Base-by-base conservation (phyloP, 2,329 filamentous ascomycete species). In the Calonectria pseudoturangicola region DNA sequence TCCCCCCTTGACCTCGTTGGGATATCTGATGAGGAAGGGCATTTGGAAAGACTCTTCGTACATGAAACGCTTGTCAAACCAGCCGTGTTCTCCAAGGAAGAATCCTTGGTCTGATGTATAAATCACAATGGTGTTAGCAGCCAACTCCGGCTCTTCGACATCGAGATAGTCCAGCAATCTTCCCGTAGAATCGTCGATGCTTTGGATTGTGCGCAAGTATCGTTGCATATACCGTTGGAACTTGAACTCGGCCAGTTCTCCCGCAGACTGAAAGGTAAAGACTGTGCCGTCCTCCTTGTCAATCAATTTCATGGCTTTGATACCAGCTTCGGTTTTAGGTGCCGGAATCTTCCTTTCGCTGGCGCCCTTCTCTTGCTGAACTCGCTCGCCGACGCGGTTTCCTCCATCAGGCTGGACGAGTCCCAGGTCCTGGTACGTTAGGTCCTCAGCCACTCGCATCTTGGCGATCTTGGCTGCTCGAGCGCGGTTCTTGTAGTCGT, bases 41-140 rank as follows among this genome's bases (percentile, higher is more conserved):
- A 90, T 90, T 79, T 90, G 88, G 80, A 90, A 90, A 16, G 82
- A 85, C 78, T 90, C 87, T 73, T 90, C 88, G 79, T 90, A 90
- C 86, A 90, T 89, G 79, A 90, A 89, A 3, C 88, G 85, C 80
- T 90, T 90, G 78, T 90, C 89, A 75, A 89, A 90, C 88, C 88
- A 90, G 66, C 88, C 88, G 72, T 90, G 89, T 71, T 90, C 88
- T 9, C 88, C 88, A 0, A 90, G 85, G 78, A 90, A 90, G 81
- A 90, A 90, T 7, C 88, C 89, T 72, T 90, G 88, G 73, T 89
- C 88, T 0, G 87, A 88, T 0, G 86, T 89, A 73, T 90, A 90
- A n/a, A 89, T 83, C 2, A 90, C 85, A 3, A 90, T 79, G 0
- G 88, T 90, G 74, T 89, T 85, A 0, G 88, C 81, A 0, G 84